Conservation (phyloP, 257 asterid species). For the Ballota nigra region DNA sequence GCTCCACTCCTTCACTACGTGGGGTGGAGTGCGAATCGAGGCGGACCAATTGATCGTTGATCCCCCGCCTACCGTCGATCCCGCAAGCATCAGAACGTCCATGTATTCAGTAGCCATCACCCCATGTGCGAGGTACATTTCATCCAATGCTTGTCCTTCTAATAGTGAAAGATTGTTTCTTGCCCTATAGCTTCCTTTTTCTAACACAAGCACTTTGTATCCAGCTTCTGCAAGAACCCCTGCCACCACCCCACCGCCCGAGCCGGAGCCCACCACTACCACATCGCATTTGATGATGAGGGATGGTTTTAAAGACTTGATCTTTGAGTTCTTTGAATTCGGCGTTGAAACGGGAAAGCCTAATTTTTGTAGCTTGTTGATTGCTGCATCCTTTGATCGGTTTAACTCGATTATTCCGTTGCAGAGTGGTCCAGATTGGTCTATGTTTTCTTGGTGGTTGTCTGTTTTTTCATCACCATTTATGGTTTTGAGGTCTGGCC, state of each 20-base stretch:
- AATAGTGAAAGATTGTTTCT: slow-evolving; percentile 52
- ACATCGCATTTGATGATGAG: slow-evolving; percentile 60
- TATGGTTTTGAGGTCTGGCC: slow-evolving; percentile 39
- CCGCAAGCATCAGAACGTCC: slow-evolving; percentile 68
- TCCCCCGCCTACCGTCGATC: slow-evolving; percentile 90
- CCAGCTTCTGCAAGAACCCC: slow-evolving; percentile 83
- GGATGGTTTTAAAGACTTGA: slow-evolving; percentile 27
- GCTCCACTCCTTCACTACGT: slow-evolving; percentile 73
- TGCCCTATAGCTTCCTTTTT: slow-evolving; percentile 67
- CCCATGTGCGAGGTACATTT: slow-evolving; percentile 76
- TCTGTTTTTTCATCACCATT: slow-evolving; percentile 7
- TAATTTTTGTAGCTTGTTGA: slow-evolving; percentile 26
- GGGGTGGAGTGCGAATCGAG: slow-evolving; percentile 65
- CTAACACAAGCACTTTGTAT: slow-evolving; percentile 70
- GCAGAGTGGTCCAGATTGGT: slow-evolving; percentile 29
- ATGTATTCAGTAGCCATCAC: slow-evolving; percentile 38
- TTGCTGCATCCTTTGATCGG: slow-evolving; percentile 26
- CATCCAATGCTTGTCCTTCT: slow-evolving; percentile 71
- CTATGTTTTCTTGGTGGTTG: slow-evolving; percentile 19
- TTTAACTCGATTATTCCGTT: slow-evolving; percentile 44
- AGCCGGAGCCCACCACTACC: slow-evolving; percentile 86
- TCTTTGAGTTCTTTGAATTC: not conserved
- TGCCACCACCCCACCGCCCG: slow-evolving; percentile 89
- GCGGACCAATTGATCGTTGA: slow-evolving; percentile 87
- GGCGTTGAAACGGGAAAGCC: slow-evolving; percentile 50